These are phyloP conservation scores for Jaminaea rosea DNA, from an alignment of 1,284 basidiomycete species.

Conservation along the genomic window DNA sequence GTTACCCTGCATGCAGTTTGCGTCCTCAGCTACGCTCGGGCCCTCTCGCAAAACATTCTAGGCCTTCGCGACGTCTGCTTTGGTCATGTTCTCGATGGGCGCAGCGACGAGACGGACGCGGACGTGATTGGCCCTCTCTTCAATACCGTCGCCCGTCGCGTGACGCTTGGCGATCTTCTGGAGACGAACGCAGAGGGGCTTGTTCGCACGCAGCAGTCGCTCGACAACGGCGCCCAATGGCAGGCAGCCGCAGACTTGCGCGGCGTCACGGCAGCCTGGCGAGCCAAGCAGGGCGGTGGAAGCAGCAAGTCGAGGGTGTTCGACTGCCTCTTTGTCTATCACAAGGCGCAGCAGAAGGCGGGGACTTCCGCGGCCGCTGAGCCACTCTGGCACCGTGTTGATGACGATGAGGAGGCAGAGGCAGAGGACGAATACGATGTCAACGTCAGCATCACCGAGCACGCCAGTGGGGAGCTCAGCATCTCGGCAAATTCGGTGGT, in stretches of 20 bases:
- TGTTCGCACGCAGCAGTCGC: background rate
- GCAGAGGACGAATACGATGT: slow-evolving; percentile 5
- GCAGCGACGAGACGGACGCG: slow-evolving; percentile 19
- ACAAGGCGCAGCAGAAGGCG: background rate
- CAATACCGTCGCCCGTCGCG: slow-evolving; percentile 35
- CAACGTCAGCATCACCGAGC: slow-evolving; percentile 7
- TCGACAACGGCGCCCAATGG: background rate
- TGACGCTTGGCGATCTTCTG: slow-evolving; percentile 1
- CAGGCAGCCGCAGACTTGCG: background rate
- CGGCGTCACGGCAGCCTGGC: background rate
- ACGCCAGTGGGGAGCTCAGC: background rate
- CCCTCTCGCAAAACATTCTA: slow-evolving; percentile 19
- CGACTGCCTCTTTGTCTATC: slow-evolving; percentile 6
- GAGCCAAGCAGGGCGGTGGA: background rate
- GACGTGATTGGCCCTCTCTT: slow-evolving; percentile 34
- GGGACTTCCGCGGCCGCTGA: background rate
- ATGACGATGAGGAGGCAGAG: background rate
- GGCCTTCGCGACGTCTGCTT: slow-evolving; percentile 29
- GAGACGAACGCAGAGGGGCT: background rate
- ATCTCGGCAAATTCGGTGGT: slow-evolving; percentile 2
- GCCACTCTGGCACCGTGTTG: background rate
- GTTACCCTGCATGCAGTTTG: slow-evolving; percentile 4
- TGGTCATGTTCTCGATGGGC: slow-evolving; percentile 31
- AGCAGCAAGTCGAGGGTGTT: background rate
- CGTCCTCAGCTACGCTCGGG: slow-evolving; percentile 23